phyloP scores from a whole-genome alignment of 2,329 filamentous ascomycete species.

The Akanthomyces dipterigenus region DNA sequence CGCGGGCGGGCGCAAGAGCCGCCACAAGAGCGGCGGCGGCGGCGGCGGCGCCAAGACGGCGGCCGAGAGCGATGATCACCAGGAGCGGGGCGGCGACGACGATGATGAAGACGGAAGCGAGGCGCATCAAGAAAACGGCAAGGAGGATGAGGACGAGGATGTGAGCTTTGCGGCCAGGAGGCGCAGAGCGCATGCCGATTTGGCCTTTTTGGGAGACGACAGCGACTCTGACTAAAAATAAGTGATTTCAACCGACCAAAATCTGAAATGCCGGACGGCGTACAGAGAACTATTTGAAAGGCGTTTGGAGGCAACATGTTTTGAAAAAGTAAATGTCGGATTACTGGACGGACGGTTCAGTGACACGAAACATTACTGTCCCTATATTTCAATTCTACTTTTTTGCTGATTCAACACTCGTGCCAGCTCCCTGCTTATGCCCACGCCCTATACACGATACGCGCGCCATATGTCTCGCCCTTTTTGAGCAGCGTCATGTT shows the following conservation, averaged over 20 bases:
- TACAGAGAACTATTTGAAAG: not conserved
- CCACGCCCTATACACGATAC: conserved; percentile 83
- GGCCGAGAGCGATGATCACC: conserved; percentile 23
- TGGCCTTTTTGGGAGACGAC: conserved; percentile 63
- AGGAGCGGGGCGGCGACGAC: conserved; percentile 20
- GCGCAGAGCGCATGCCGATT: conserved; percentile 42
- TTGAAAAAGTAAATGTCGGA: not conserved
- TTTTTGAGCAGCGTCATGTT: conserved; percentile 73
- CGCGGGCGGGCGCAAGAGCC: conserved; percentile 35
- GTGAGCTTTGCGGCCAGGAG: conserved; percentile 36
- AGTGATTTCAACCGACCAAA: not conserved
- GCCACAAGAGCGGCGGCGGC: conserved; percentile 25
- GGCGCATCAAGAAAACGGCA: conserved; percentile 19
- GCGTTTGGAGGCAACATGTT: conserved; percentile 1
- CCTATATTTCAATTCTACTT: not conserved
- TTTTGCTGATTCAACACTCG: not conserved
- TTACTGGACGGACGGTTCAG: not conserved
- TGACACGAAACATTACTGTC: not conserved
- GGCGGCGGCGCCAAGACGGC: conserved; percentile 22
- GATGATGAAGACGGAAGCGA: conserved; percentile 21
- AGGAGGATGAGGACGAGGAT: conserved; percentile 25
- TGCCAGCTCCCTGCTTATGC: conserved; percentile 37
- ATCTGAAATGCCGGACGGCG: not conserved
- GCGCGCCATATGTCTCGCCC: conserved; percentile 74
- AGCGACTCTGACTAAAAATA: conserved; percentile 54